A percentile compares a stretch with the other conserved stretches of the same genome.
phyloP scores from a whole-genome alignment of 140 eudicot species.

The Cichorium intybus region DNA sequence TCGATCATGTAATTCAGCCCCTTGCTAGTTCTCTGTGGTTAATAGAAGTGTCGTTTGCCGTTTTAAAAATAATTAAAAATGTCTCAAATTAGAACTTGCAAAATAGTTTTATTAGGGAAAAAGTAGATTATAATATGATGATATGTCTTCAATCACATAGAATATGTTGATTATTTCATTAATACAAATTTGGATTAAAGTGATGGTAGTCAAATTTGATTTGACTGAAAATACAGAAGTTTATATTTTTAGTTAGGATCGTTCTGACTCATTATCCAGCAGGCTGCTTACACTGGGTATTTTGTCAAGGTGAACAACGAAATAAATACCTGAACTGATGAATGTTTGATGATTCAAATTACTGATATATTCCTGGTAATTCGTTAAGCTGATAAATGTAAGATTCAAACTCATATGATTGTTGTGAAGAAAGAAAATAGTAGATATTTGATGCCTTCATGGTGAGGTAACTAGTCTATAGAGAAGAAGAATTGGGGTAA shows the following conservation, averaged over 20 bases:
- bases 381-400: neutral
- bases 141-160: too few relatives aligned
- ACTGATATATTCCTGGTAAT: neutral
- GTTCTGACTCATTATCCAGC: too few relatives aligned
- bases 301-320: too few relatives aligned
- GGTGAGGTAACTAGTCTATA: conserved; percentile 2
- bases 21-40: too few relatives aligned
- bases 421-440: neutral
- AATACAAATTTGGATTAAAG: neutral
- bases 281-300: too few relatives aligned
- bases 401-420: neutral
- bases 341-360: neutral
- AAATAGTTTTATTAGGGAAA: neutral
- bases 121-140: too few relatives aligned
- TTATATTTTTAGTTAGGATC: too few relatives aligned
- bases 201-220: too few relatives aligned
- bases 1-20: too few relatives aligned
- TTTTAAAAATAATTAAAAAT: neutral
- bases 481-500: conserved; percentile 2
- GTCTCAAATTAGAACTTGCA: neutral
- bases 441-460: neutral
- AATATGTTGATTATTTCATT: neutral
- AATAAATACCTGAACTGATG: neutral
- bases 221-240: too few relatives aligned
- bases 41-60: too few relatives aligned